Evolutionary conservation across 345 rosid species (phyloP), one percentile per base, ranked within the genome.

Genomic region (Eucalyptus melliodora): DNA sequence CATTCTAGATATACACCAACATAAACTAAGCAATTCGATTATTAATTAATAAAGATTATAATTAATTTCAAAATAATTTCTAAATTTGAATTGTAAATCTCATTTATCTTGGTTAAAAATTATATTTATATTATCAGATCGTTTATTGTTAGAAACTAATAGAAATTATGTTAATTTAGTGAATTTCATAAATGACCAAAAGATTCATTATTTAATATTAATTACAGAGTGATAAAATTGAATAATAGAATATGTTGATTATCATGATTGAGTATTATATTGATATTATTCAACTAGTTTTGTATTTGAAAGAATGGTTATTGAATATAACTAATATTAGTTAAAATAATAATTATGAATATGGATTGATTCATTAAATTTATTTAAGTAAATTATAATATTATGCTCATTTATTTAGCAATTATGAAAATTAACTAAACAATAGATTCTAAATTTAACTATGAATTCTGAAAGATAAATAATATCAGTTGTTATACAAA

Each of bases 401-500:
- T 15, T n/a, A 16, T 65, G 37, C 0, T 65, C 0, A 65, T n/a
- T 65, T 65, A n/a, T 62, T n/a, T 67, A n/a, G 21, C 21, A 67
- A 67, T 67, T 67, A 67, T n/a, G 1, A 67, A n/a, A n/a, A n/a
- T 62, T 0, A 62, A 30, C 3, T 31, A 16, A n/a, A 65, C 0
- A 15, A 65, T n/a, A 67, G 0, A 56, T 56, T 1, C 0, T 67
- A 31, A 8, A 67, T 67, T n/a, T 65, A 15, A 14, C 19, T 30
- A n/a, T 7, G 15, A n/a, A n/a, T 65, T 65, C 31, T 67, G 11
- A 67, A 16, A 31, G 16, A 15, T 67, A 67, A 67, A n/a, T 37
- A 31, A 16, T 67, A 4, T 1, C 23, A 67, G 80, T 31, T 9
- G 40, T 31, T 67, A 0, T 16, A n/a, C 3, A 16, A n/a, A n/a